Evolutionary conservation across 805 yeast species (phyloP).

Genomic region (Millerozyma miso): DNA sequence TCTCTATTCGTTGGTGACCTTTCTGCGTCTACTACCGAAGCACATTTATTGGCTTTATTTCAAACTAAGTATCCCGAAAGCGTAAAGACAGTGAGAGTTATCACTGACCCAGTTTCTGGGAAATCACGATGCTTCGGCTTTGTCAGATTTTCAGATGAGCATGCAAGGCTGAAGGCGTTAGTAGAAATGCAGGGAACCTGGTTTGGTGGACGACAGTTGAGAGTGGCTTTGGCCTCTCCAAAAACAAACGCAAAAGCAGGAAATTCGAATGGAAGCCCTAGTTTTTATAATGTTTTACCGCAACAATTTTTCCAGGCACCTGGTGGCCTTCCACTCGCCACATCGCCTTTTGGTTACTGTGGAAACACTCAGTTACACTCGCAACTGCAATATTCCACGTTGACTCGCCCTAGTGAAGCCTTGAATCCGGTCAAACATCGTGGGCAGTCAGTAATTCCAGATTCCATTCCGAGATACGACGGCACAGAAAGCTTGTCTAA

Average conservation of each 20-base stretch:
- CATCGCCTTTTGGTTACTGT: constrained; percentile 12
- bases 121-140: constrained; percentile 78
- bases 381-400: constrained; percentile 6
- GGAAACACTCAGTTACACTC: constrained; percentile 11
- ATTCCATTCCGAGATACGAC: constrained; percentile 1
- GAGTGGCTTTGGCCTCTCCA: constrained; percentile 80
- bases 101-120: constrained; percentile 81
- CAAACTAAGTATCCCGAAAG: constrained; percentile 60
- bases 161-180: constrained; percentile 63
- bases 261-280: constrained; percentile 1
- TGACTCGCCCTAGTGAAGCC: background rate
- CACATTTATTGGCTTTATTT: constrained; percentile 67
- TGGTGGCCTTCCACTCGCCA: constrained; percentile 3
- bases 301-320: constrained; percentile 12
- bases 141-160: constrained; percentile 68
- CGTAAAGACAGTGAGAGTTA: constrained; percentile 75
- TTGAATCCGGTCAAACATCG: constrained; percentile 4
- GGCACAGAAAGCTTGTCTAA: constrained; percentile 4
- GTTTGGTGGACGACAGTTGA: constrained; percentile 72
- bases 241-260: constrained; percentile 32
- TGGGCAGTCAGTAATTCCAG: background rate
- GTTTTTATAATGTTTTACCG: constrained; percentile 6
- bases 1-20: constrained; percentile 82
- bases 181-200: constrained; percentile 74
- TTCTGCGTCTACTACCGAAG: constrained; percentile 75